Conservation (phyloP, 129 eudicot species). For the Calendula officinalis region DNA sequence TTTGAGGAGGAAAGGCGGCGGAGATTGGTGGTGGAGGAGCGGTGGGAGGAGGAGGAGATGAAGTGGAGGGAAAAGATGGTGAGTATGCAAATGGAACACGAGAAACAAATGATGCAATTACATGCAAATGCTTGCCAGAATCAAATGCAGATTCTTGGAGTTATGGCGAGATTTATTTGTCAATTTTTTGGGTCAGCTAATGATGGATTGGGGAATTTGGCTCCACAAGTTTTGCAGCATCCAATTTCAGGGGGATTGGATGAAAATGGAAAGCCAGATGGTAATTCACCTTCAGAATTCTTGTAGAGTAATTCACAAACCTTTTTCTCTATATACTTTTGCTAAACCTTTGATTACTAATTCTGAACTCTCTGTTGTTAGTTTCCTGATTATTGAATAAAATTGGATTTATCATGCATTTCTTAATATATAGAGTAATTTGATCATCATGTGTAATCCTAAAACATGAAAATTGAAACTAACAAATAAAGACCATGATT, state of each 20-base stretch:
- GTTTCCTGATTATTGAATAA: constrained; percentile 10
- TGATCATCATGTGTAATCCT: not conserved
- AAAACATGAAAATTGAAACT: not conserved
- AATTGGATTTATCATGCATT: constrained; percentile 18
- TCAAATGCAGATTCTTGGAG: constrained; percentile 77
- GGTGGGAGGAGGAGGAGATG: constrained; percentile 86
- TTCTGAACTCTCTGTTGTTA: constrained; percentile 1
- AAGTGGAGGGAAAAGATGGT: constrained; percentile 90
- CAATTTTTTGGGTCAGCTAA: constrained; percentile 75
- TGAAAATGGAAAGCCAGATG: constrained; percentile 64
- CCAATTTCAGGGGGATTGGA: constrained; percentile 60
- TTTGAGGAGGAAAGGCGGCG: constrained; percentile 62
- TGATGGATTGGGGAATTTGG: constrained; percentile 74
- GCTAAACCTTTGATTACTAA: constrained; percentile 1
- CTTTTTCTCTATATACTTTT: constrained; percentile 15
- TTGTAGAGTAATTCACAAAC: constrained; percentile 39
- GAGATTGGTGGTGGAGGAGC: constrained; percentile 80
- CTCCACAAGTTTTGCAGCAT: constrained; percentile 74
- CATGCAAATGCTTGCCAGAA: constrained; percentile 83
- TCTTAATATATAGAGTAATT: not conserved
- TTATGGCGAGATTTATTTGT: constrained; percentile 61
- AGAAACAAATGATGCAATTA: constrained; percentile 92
- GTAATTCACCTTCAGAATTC: constrained; percentile 74
- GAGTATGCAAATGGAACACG: constrained; percentile 75
- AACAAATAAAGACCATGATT: not conserved